Base-by-base conservation (phyloP, 805 yeast genomes). In the Priceomyces carsonii region DNA sequence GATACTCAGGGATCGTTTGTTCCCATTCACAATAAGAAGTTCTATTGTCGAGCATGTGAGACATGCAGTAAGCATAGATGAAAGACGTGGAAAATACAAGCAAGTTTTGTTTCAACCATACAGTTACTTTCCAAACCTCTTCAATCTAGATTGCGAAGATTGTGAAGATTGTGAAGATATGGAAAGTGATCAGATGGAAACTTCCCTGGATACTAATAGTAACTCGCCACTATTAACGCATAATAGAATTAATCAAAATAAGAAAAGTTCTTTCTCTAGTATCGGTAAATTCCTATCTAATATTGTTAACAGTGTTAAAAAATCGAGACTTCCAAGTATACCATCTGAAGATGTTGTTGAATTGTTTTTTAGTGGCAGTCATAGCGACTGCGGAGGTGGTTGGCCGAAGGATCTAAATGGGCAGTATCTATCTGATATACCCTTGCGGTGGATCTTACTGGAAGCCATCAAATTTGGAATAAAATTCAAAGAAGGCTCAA, bases 381-480 rank as follows among this genome's bases (percentile, higher is more conserved):
- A 82, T 54, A 66, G 82, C 7, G 87, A 82, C 54, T 59, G 77
- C 46, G 88, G 88, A 2, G 87, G 87, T 3, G 84, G 84, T 0
- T 80, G 84, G 82, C 53, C 63, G 1, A 54, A 63, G 4, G 80
- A 75, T 50, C 21, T 39, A 0, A 50, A 62, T 31, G 76, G 76
- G 1, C 71, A 75, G 26, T 47, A 54, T 15, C 40, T 76, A 10
- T 66, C 84, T 0, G 71, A 77, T 43, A 42, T 79, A 10, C 61
- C 86, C 0, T 57, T 82, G 16, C 63, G 81, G 40, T 82, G 87
- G 87, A 75, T 82, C 53, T 39, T 81, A 8, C 58, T 71, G 4
- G 78, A 76, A 49, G 77, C 84, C 0, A 47, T 73, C 6, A 66
- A 63, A 33, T 59, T 61, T 45, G 85, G 84, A 0, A 71, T 79